Percentiles rank a stretch among this genome's conserved stretches.
Conservation (phyloP, 768 basidiomycete genomes). For the Mycena galericulata region DNA sequence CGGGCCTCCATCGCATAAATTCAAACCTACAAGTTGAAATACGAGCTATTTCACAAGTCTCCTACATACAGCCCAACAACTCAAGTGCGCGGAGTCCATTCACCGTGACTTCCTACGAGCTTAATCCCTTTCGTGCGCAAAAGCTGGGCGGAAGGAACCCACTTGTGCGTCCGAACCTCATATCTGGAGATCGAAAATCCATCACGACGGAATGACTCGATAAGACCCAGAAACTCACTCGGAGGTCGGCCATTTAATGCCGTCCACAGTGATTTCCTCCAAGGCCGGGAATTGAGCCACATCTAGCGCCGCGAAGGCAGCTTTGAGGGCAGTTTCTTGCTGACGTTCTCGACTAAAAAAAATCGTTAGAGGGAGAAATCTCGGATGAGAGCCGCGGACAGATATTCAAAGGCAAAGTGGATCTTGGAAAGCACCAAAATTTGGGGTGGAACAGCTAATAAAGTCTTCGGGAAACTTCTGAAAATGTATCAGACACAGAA, state of each 20-base stretch:
- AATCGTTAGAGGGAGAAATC: background rate
- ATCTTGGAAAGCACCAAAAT: background rate
- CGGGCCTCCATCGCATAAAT: no score
- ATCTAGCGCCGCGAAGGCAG: background rate
- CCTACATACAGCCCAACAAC: no score
- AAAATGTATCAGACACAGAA: background rate
- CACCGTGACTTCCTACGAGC: no score
- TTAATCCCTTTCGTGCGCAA: no score
- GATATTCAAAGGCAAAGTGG: background rate
- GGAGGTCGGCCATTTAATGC: slow-evolving; percentile 9
- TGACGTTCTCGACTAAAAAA: background rate
- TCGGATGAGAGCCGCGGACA: background rate
- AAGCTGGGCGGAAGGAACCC: no score
- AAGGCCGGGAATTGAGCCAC: slow-evolving; percentile 2
- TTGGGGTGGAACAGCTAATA: background rate
- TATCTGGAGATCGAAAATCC: no score
- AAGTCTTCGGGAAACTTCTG: background rate
- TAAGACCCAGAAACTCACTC: slow-evolving; percentile 15
- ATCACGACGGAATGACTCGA: no score
- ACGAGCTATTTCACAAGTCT: no score
- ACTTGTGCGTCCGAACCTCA: no score
- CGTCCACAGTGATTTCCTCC: background rate
- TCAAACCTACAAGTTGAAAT: no score
- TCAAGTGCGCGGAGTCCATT: no score
- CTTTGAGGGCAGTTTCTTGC: background rate